These are phyloP conservation scores for Euphorbia schlechtendalii DNA, from an alignment of 441 rosid genomes.

Conservation along the genomic window DNA sequence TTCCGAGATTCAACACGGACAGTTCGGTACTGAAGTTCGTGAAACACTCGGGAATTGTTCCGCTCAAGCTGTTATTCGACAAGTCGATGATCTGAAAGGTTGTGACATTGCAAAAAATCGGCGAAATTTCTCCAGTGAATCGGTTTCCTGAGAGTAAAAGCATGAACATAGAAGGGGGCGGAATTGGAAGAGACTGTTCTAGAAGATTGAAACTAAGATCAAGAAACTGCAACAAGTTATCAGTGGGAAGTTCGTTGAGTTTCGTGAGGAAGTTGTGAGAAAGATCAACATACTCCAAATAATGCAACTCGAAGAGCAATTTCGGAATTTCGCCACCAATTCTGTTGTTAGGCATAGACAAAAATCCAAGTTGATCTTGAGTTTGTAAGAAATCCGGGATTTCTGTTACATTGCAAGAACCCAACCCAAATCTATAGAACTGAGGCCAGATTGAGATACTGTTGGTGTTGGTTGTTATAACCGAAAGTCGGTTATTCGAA, in stretches of 20 bases:
- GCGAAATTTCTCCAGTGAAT: slow-evolving; percentile 19
- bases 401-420: slow-evolving; percentile 21
- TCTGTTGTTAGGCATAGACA: slow-evolving; percentile 21
- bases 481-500: slow-evolving; percentile 16
- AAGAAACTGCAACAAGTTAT: background rate
- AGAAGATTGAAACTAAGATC: slow-evolving; percentile 18
- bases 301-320: background rate
- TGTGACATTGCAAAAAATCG: slow-evolving; percentile 13
- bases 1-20: slow-evolving; percentile 3
- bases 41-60: slow-evolving; percentile 18
- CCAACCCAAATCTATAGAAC: slow-evolving; percentile 13
- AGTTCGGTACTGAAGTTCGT: slow-evolving; percentile 2
- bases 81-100: slow-evolving; percentile 12
- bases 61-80: slow-evolving; percentile 21
- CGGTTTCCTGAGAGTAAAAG: slow-evolving; percentile 11
- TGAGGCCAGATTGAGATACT: slow-evolving; percentile 9
- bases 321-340: slow-evolving; percentile 7
- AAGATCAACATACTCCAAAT: slow-evolving; percentile 11
- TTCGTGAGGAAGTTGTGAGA: slow-evolving; percentile 21
- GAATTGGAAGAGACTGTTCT: slow-evolving; percentile 8
- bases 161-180: background rate
- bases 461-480: background rate
- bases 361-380: slow-evolving; percentile 2
- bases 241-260: slow-evolving; percentile 4
- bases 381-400: slow-evolving; percentile 22